Evolutionary conservation across 2,329 filamentous ascomycete species (phyloP).

Genomic region (Cercospora citrullina): DNA sequence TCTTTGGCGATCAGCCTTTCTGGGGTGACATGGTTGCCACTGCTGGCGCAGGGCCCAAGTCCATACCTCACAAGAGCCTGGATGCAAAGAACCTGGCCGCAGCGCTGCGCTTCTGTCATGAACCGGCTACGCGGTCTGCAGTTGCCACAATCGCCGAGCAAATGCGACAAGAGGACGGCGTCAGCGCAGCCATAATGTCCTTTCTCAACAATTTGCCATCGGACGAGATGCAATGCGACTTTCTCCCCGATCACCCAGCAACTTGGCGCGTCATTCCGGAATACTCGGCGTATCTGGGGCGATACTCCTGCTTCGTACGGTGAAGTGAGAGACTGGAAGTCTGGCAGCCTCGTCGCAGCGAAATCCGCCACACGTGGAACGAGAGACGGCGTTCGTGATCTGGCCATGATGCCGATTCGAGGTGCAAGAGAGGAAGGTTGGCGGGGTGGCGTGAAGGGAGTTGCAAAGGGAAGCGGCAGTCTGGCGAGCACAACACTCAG

Average conservation of each 20-base stretch:
- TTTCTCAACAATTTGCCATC: constrained; percentile 62
- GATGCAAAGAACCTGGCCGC: constrained; percentile 64
- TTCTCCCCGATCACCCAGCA: constrained; percentile 63
- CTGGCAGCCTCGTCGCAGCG: constrained; percentile 72
- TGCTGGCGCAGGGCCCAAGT: constrained; percentile 63
- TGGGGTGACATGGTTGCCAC: constrained; percentile 72
- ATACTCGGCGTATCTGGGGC: constrained; percentile 79
- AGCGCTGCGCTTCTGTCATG: constrained; percentile 67
- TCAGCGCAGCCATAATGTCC: constrained; percentile 65
- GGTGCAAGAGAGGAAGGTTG: constrained; percentile 59
- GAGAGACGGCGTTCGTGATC: constrained; percentile 76
- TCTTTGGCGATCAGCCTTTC: constrained; percentile 78
- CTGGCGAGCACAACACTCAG: constrained; percentile 76
- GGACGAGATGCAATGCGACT: constrained; percentile 62
- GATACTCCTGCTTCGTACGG: constrained; percentile 73
- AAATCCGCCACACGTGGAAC: constrained; percentile 63
- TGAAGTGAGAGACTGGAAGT: constrained; percentile 75
- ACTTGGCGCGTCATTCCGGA: constrained; percentile 76
- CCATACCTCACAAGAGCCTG: constrained; percentile 68
- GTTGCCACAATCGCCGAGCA: constrained; percentile 59
- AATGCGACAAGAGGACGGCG: constrained; percentile 63
- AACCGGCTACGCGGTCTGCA: constrained; percentile 58
- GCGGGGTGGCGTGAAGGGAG: constrained; percentile 31
- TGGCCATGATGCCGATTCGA: constrained; percentile 73
- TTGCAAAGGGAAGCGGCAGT: constrained; percentile 58